Conservation (phyloP, 169 alveolate genomes). For the Plasmodium inui region DNA sequence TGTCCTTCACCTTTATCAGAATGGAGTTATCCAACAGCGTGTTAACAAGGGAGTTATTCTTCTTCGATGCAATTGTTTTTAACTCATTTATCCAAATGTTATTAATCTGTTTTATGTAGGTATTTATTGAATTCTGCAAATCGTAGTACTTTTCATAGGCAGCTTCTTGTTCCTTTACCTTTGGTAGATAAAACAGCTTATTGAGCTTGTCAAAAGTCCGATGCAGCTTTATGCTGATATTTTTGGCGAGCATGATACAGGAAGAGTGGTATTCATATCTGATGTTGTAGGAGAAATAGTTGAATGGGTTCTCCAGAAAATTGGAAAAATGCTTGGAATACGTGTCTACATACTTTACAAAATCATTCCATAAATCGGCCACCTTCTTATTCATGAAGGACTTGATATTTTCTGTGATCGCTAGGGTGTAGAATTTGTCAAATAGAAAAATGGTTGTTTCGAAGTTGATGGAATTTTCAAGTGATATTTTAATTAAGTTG, state of each 20-base stretch:
- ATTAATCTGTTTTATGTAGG: conserved; percentile 66
- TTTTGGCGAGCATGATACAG: conserved; percentile 69
- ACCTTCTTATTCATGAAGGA: conserved; percentile 56
- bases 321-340: conserved; percentile 61
- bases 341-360: conserved; percentile 42
- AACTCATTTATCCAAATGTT: conserved; percentile 68
- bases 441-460: conserved; percentile 59
- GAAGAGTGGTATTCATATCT: conserved; percentile 76
- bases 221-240: conserved; percentile 42
- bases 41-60: conserved; percentile 55
- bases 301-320: conserved; percentile 63
- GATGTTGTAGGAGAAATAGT: conserved; percentile 55
- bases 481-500: conserved; percentile 66
- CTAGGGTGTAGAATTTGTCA: conserved; percentile 47
- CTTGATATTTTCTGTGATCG: conserved; percentile 64
- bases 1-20: conserved; percentile 49
- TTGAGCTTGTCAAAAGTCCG: conserved; percentile 33
- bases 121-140: conserved; percentile 57
- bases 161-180: conserved; percentile 39
- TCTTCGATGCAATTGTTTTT: conserved; percentile 53
- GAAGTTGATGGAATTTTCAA: conserved; percentile 56
- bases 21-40: conserved; percentile 59
- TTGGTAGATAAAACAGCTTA: conserved; percentile 36
- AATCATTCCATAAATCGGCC: conserved; percentile 50
- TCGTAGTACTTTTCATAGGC: conserved; percentile 63